Conservation (phyloP, 257 asterid species). For the Solanum chmielewskii region DNA sequence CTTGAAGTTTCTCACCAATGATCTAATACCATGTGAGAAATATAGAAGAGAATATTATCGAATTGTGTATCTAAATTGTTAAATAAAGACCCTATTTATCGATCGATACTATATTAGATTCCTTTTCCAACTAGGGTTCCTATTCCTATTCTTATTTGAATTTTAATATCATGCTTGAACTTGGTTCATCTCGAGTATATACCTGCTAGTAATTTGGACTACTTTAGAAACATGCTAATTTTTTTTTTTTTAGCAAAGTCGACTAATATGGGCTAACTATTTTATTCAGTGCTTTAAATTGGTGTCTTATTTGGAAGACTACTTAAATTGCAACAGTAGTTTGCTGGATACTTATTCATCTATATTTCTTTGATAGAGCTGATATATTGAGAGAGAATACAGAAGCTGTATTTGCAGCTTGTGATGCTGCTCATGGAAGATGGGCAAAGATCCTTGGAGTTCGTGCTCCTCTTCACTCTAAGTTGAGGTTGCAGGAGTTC, state of each 20-base stretch:
- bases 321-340: background rate
- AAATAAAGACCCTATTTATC: too few species aligned
- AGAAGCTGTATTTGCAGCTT: conserved; percentile 95
- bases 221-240: background rate
- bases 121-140: too few species aligned
- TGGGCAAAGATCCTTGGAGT: conserved; percentile 99
- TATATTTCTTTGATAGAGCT: conserved; percentile 43
- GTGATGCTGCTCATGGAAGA: conserved; percentile 99
- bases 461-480: conserved; percentile 86
- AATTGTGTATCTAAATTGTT: too few species aligned
- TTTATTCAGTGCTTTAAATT: background rate
- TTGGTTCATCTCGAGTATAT: background rate
- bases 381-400: conserved; percentile 93
- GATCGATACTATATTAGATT: too few species aligned
- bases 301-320: background rate
- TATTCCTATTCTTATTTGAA: too few species aligned
- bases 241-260: background rate
- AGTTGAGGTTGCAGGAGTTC: conserved; percentile 79
- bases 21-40: too few species aligned
- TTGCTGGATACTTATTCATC: background rate
- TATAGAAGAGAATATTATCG: too few species aligned
- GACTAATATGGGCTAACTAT: background rate
- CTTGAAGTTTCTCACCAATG: too few species aligned
- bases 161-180: background rate
- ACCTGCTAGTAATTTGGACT: background rate